A percentile compares a stretch with the other conserved stretches of the same genome.
These are phyloP conservation scores for Colletotrichum theobromicola DNA, from an alignment of 2,329 filamentous ascomycete genomes.

Conservation along the genomic window DNA sequence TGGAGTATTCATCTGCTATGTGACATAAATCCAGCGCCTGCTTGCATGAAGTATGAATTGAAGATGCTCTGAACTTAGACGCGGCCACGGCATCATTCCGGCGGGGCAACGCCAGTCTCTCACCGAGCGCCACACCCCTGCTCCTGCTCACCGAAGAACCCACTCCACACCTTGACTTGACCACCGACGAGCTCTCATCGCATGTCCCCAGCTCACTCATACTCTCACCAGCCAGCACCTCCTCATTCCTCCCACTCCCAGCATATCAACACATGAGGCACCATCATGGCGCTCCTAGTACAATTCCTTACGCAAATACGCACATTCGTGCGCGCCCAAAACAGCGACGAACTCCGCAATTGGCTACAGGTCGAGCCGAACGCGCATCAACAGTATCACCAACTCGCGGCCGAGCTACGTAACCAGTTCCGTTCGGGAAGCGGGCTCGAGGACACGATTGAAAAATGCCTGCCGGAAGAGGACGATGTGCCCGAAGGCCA, in stretches of 20 bases:
- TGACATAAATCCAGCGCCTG: neutral
- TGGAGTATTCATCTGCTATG: neutral
- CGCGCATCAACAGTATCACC: conserved; percentile 69
- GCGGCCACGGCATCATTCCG: neutral
- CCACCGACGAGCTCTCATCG: neutral
- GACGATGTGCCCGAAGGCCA: conserved; percentile 68
- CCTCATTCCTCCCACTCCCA: neutral
- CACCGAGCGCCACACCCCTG: conserved; percentile 1
- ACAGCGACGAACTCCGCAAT: conserved; percentile 69
- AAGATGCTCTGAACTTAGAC: neutral
- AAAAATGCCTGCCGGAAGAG: conserved; percentile 67
- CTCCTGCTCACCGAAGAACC: conserved; percentile 2
- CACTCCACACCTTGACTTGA: conserved; percentile 1
- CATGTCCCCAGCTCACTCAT: neutral
- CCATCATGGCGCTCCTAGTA: conserved; percentile 64
- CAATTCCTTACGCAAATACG: conserved; percentile 73
- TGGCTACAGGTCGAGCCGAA: conserved; percentile 80
- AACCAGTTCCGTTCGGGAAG: conserved; percentile 53
- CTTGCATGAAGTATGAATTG: neutral
- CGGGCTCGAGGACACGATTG: conserved; percentile 67
- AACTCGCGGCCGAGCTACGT: conserved; percentile 72
- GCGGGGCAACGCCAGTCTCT: neutral
- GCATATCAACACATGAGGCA: conserved; percentile 3
- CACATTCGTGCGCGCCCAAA: conserved; percentile 63
- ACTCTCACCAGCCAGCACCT: neutral